Evolutionary conservation across 768 basidiomycete species (phyloP), one percentile per base, ranked within the genome.

Genomic region (Termitomyces sp.): DNA sequence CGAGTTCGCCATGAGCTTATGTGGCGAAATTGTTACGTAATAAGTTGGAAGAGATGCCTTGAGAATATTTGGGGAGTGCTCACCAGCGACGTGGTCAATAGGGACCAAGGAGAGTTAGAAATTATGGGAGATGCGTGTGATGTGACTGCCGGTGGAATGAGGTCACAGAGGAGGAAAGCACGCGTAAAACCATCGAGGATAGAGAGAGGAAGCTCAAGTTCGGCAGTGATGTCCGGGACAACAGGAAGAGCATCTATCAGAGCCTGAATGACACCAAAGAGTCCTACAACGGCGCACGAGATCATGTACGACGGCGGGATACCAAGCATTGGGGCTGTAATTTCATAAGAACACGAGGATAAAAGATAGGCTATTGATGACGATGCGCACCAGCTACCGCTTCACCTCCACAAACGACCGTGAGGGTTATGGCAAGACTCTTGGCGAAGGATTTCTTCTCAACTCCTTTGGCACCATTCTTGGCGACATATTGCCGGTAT

Each of bases 401-500:
- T 68, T 91, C 87, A n/a, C 90, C 90, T 9, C 88, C 89, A 63
- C 83, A 90, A 1, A 90, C 88, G 28, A 91, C 83, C 14, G 82
- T 69, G 32, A 88, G 70, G 2, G 83, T 83, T 0, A 85, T 77
- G 5, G 77, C 66, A 17, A 79, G 65, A 60, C 81, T 82, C 62
- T 82, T 79, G 35, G 77, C 74, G 58, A 87, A 84, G 3, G 86
- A 85, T 15, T 71, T 71, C 40, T 73, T 67, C 60, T 84, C 85
- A 10, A 76, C 54, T 3, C 66, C 66, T 8, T 64, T 58, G 19
- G 63, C 66, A 43, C 69, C 70, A 57, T 77, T 74, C 45, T 66
- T 72, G 12, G 69, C 66, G 43, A 75, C 61, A 62, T 86, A 81
- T 58, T 77, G 71, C 2, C 64, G 59, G 49, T 75, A 65, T 32